Conservation (phyloP, 208 protist species). For the Leishmania major region DNA sequence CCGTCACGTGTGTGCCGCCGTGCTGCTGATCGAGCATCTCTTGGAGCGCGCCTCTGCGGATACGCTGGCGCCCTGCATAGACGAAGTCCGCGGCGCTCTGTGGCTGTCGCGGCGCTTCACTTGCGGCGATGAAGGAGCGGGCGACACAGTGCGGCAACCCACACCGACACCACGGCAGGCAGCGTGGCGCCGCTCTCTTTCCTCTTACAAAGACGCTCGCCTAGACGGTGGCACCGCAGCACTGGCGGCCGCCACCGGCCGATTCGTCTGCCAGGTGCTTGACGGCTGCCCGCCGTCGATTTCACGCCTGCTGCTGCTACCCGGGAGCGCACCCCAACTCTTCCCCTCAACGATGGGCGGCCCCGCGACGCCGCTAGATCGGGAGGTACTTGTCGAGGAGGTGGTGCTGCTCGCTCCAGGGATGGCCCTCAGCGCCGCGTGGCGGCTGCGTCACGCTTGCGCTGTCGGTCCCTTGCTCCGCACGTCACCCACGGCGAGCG, state of each 20-base stretch:
- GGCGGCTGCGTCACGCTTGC: slow-evolving; percentile 1
- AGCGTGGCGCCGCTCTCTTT: not conserved
- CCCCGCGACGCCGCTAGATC: not conserved
- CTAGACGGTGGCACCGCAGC: not conserved
- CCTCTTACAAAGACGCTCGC: not conserved
- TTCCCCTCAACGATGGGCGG: not conserved
- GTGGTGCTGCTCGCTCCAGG: not conserved
- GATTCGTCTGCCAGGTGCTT: slow-evolving; percentile 13
- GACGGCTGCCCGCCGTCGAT: slow-evolving; percentile 12
- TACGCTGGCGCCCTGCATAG: not conserved
- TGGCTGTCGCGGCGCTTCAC: not conserved
- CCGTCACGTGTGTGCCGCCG: not conserved
- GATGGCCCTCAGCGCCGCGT: not conserved
- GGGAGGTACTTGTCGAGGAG: not conserved
- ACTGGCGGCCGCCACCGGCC: not conserved
- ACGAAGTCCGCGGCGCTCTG: not conserved
- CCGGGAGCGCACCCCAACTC: not conserved
- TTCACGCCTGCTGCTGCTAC: slow-evolving; percentile 2
- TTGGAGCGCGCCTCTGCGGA: not conserved
- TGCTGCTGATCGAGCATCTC: slow-evolving; percentile 7
- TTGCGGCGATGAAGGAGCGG: too few relatives aligned
- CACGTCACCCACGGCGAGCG: not conserved
- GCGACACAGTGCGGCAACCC: not conserved
- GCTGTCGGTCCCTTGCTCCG: not conserved
- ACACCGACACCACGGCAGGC: not conserved